These are phyloP conservation scores for Psilocybe subaeruginosa DNA, from an alignment of 768 basidiomycete genomes.

Conservation along the genomic window DNA sequence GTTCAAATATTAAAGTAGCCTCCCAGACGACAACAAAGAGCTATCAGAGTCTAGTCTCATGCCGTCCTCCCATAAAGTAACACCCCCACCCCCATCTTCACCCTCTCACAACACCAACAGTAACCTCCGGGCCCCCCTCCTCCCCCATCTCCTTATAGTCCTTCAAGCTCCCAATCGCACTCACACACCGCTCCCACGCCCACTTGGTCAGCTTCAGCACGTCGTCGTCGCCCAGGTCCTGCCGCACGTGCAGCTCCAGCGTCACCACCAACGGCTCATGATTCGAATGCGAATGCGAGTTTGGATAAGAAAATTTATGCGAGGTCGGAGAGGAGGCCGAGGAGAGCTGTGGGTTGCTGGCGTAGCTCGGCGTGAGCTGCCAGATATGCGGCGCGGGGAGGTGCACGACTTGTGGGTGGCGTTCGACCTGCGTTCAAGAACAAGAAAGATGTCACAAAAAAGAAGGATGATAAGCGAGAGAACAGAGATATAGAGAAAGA, in stretches of 20 bases:
- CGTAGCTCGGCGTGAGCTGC: conserved; percentile 67
- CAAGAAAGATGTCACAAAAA: not conserved
- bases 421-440: conserved; percentile 59
- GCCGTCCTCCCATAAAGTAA: not conserved
- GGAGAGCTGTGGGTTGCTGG: conserved; percentile 17
- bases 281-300: not conserved
- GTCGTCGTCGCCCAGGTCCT: conserved; percentile 69
- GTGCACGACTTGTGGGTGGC: conserved; percentile 82
- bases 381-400: conserved; percentile 87
- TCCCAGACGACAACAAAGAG: no score
- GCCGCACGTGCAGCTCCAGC: conserved; percentile 74
- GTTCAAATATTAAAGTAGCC: no score
- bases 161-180: conserved; percentile 46
- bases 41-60: not conserved
- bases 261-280: conserved; percentile 64
- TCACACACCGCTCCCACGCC: conserved; percentile 71
- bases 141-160: conserved; percentile 32
- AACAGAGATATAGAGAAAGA: no score
- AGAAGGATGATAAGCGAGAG: no score
- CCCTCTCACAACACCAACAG: conserved; percentile 72
- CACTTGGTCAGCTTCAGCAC: conserved; percentile 73
- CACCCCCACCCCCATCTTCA: not conserved
- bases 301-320: not conserved
- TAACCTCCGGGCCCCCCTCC: conserved; percentile 63
- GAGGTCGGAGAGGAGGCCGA: not conserved